These are phyloP conservation scores for Saturnispora zaruensis DNA, from an alignment of 805 yeast species.

Conservation along the genomic window DNA sequence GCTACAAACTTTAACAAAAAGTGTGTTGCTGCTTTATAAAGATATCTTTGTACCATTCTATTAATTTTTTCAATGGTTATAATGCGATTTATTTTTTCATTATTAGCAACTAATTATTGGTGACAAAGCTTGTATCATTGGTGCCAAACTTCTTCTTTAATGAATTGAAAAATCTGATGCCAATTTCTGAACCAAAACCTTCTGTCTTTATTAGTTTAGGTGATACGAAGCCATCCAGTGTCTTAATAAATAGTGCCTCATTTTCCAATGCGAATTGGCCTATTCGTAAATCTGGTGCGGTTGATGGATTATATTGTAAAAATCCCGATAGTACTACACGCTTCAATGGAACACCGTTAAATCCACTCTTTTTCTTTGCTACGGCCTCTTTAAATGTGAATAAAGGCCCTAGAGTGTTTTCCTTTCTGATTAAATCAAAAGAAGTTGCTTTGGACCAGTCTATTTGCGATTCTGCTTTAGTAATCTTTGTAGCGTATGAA, in stretches of 20 bases:
- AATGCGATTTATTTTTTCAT: not conserved
- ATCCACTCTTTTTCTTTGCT: conserved; percentile 19
- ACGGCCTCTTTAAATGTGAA: conserved; percentile 35
- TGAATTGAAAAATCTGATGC: conserved; percentile 35
- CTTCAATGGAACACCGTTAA: conserved; percentile 9
- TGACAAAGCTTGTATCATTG: conserved; percentile 2
- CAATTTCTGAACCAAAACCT: conserved; percentile 40
- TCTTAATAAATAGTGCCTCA: conserved; percentile 22
- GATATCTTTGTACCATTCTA: not conserved
- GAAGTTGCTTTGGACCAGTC: conserved; percentile 39
- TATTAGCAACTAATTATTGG: not conserved
- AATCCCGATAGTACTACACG: conserved; percentile 44
- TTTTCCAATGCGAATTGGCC: conserved; percentile 1
- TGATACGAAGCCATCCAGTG: conserved; percentile 36
- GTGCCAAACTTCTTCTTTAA: conserved; percentile 41
- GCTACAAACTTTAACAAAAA: conserved; percentile 68
- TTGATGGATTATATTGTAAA: conserved; percentile 1
- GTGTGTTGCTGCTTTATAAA: conserved; percentile 24
- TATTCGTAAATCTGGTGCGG: not conserved
- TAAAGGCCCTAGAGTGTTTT: conserved; percentile 50
- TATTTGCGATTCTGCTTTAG: conserved; percentile 34
- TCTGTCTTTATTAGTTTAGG: conserved; percentile 42
- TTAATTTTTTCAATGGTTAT: not conserved
- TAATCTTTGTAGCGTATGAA: conserved; percentile 54
- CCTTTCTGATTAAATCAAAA: conserved; percentile 32